Evolutionary conservation across 306 rosid species (phyloP), one percentile per base, ranked within the genome.

Genomic region (Spatholobus suberectus): DNA sequence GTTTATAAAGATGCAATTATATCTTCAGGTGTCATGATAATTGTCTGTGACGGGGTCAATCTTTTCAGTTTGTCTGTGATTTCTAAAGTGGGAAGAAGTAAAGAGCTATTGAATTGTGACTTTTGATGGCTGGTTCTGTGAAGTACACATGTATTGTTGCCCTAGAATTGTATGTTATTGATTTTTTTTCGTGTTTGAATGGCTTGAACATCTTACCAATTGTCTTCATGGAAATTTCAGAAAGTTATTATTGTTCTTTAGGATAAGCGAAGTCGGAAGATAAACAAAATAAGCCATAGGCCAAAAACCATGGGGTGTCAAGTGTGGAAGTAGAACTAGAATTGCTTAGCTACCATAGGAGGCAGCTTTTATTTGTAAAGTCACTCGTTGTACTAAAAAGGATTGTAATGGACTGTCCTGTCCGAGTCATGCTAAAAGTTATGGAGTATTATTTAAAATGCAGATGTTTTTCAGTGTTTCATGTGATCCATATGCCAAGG

Each of bases 381-480:
- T 38, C 9, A 4, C 49, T 13, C 27, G 44, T 41, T 46, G 9
- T 66, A 26, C 26, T 27, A 4, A 63, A 57, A 35, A 18, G 34
- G 46, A 27, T 51, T 78, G 11, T 47, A 35, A 61, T 32, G 54
- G 37, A n/a, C 49, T 49, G 32, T 62, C 66, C 57, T 29, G 4
- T 62, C 18, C 9, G 18, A 75, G 47, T 21, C 34, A 38, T 72
- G 70, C 32, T 37, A 26, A 34, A 52, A 29, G 43, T 34, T 63
- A 44, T 44, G 70, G 43, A 35, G 38, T 59, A 12, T 69, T 43
- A 61, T 77, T 47, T 46, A 44, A 71, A 34, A 46, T 57, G 66
- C 18, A 5, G 38, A 27, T 71, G 73, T 69, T 10, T 82, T 54
- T 54, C 32, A 49, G 43, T 27, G 72, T 62, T 77, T 63, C 73